Percentiles rank a stretch among this genome's conserved stretches.
Evolutionary conservation across 768 basidiomycete genomes (phyloP).

Genomic region (Neoboletus brunneissimus): DNA sequence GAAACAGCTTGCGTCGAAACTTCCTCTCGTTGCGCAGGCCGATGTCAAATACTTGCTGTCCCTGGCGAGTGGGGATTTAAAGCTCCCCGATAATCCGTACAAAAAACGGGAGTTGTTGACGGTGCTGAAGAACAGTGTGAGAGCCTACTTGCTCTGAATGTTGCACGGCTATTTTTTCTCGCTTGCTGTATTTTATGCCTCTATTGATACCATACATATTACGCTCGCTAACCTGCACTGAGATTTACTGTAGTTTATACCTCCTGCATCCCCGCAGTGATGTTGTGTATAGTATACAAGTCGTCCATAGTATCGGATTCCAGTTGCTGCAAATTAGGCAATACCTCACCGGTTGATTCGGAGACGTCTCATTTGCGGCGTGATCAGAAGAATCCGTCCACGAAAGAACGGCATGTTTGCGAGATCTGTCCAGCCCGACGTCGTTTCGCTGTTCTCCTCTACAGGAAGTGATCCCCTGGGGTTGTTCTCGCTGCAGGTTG

Average conservation of each 20-base stretch:
- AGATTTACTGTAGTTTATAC: constrained; percentile 2
- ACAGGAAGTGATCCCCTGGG: constrained; percentile 60
- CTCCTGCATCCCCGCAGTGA: constrained; percentile 2
- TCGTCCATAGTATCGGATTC: background rate
- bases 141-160: constrained; percentile 23
- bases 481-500: constrained; percentile 49
- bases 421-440: constrained; percentile 54
- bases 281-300: constrained; percentile 3
- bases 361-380: constrained; percentile 14
- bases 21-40: constrained; percentile 82
- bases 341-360: constrained; percentile 6
- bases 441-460: constrained; percentile 75
- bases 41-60: constrained; percentile 83
- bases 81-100: constrained; percentile 53
- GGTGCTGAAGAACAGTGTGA: constrained; percentile 48
- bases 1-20: constrained; percentile 47
- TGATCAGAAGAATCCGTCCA: constrained; percentile 16
- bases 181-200: constrained; percentile 17
- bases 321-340: constrained; percentile 6
- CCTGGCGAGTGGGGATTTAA: constrained; percentile 51
- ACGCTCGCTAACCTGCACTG: background rate
- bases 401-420: constrained; percentile 45
- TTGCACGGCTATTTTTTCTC: background rate
- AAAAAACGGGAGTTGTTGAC: constrained; percentile 52
- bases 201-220: constrained; percentile 1